Evolutionary conservation across 495 filamentous ascomycete species (phyloP), one percentile per base, ranked within the genome.

Genomic region (Penicillium manginii): DNA sequence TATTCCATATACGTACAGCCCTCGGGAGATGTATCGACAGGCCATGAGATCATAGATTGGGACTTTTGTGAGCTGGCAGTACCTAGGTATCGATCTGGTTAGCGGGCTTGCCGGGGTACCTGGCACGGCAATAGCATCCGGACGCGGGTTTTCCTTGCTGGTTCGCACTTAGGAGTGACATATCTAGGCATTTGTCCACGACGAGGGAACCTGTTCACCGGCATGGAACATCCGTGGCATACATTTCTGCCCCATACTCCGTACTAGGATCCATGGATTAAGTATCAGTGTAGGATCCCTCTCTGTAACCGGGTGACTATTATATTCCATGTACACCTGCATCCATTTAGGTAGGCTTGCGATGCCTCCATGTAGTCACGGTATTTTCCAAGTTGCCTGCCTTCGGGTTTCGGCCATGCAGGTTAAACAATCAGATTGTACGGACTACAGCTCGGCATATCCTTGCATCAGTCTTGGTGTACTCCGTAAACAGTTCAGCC

Each of bases 351-450:
- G 11, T n/a, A n/a, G 11, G 35, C 35, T 39, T 12, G 11, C 3
- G 12, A 39, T 39, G 35, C 15, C 35, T 12, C 35, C 11, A 12
- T n/a, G 15, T 39, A 3, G 42, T n/a, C n/a, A n/a, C n/a, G n/a
- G n/a, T 17, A 17, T 45, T 17, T 45, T 45, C 9, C 3, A 7
- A 45, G n/a, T 19, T 21, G 18, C 17, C 17, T 45, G 12, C 35
- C 14, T 47, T 47, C 45, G 10, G 11, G 18, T 15, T 22, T n/a
- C n/a, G 45, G 22, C 11, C 9, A 22, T 47, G 45, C 45, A 23
- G 11, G 21, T 5, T 26, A 26, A 43, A 47, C 45, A 47, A 47
- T 23, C 18, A 47, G 22, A 47, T 47, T 47, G 45, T 47, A 26
- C n/a, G n/a, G n/a, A n/a, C n/a, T n/a, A n/a, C 11, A 22, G 5